Base-by-base conservation (phyloP, 2,329 filamentous ascomycete genomes). In the Cytospora schulzeri region DNA sequence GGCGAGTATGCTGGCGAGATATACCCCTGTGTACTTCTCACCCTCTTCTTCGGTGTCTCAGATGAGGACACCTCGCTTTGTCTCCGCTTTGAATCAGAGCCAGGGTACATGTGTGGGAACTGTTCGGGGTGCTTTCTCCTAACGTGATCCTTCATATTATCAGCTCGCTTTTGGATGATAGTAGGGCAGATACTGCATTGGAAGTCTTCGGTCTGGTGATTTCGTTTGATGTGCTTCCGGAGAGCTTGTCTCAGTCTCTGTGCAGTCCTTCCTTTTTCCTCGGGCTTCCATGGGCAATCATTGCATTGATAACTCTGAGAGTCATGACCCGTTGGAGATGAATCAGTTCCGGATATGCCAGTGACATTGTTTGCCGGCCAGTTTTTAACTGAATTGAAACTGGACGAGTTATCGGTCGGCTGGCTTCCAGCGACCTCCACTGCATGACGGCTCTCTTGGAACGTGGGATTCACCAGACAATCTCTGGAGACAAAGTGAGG, bases 91-190 rank as follows among this genome's bases (percentile, higher is more conserved):
- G 26, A 26, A 17, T 24, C 22, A 22, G 17, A 8, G 38, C 26
- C 33, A 4, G 28, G 52, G 29, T 62, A 62, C 15, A 14, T 4
- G 15, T 1, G 2, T 8, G 2, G 19, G 17, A 51, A 19, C 22
- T 15, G 3, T 2, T 22, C 29, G 17, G 33, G 26, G 19, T 62
- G 60, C 19, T 50, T 62, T 24, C 41, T 62, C 1, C 4, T 15
- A 1, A 62, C 17, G 29, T 62, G 52, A 2, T 53, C 52, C 52
- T 50, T 62, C 5, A 62, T n/a, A 19, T 62, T 62, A 19, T 62
- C 60, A 35, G 6, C 38, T 17, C 60, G 9, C 38, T 62, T 62
- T n/a, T 15, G 7, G 38, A 62, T 56, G n/a, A 4, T 7, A 17
- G 31, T 33, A 2, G 4, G 1, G 28, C 60, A 62, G n/a, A 56